A percentile compares a stretch with the other conserved stretches of the same genome.
These are phyloP conservation scores for Trichoderma oligosporum DNA, from an alignment of 2,329 filamentous ascomycete species.

Conservation along the genomic window DNA sequence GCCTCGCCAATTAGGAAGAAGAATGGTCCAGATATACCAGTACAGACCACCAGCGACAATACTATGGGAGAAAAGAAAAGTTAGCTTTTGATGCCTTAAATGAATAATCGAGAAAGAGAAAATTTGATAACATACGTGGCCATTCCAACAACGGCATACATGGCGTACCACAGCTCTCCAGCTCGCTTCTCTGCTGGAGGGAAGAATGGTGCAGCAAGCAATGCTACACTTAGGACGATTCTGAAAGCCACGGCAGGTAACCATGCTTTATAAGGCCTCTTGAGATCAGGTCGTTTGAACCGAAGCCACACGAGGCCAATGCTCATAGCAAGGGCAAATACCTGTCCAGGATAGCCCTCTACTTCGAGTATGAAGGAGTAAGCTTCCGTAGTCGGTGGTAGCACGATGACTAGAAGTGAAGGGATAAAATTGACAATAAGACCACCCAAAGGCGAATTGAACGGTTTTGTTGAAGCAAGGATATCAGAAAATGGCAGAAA, in stretches of 20 bases:
- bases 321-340: slow-evolving; percentile 56
- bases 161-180: slow-evolving; percentile 50
- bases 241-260: slow-evolving; percentile 54
- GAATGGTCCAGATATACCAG: slow-evolving; percentile 64
- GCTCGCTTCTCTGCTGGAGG: slow-evolving; percentile 48
- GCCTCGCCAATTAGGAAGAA: slow-evolving; percentile 55
- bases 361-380: slow-evolving; percentile 73
- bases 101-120: neutral
- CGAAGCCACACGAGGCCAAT: slow-evolving; percentile 60
- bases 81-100: neutral
- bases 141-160: slow-evolving; percentile 51
- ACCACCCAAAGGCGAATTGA: slow-evolving; percentile 63
- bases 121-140: slow-evolving; percentile 47
- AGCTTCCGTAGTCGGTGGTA: slow-evolving; percentile 61
- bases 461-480: slow-evolving; percentile 63
- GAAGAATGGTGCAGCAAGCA: slow-evolving; percentile 61
- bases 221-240: slow-evolving; percentile 48
- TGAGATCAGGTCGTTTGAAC: slow-evolving; percentile 54
- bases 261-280: slow-evolving; percentile 64
- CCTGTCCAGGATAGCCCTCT: slow-evolving; percentile 63
- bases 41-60: slow-evolving; percentile 58
- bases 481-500: slow-evolving; percentile 61
- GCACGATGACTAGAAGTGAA: slow-evolving; percentile 60
- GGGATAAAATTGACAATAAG: slow-evolving; percentile 67
- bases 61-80: slow-evolving; percentile 34